Evolutionary conservation across 495 filamentous ascomycete species (phyloP).

Genomic region (Daldinia childiae): DNA sequence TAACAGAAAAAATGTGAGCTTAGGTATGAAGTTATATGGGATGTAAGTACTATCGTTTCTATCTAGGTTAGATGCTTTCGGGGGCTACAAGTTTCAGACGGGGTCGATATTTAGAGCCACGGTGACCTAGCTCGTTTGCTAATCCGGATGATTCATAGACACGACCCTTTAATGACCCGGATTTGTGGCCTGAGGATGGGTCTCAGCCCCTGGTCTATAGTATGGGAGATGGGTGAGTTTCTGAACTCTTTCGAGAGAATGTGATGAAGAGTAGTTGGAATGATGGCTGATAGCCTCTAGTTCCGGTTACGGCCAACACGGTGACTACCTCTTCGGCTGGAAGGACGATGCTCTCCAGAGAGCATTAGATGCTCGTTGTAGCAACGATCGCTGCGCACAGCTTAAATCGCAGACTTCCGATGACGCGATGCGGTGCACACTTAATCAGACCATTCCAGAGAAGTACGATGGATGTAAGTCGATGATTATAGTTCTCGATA

Average conservation of each 20-base stretch:
- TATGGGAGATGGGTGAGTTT: constrained; percentile 54
- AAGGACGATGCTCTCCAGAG: constrained; percentile 53
- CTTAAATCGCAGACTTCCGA: constrained; percentile 51
- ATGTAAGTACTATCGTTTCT: constrained; percentile 30
- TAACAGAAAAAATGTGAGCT: too few relatives aligned
- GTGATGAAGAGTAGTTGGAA: background rate
- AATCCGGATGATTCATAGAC: background rate
- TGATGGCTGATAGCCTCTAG: constrained; percentile 26
- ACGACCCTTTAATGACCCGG: constrained; percentile 49
- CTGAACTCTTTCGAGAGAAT: background rate
- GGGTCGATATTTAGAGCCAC: background rate
- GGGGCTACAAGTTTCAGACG: background rate
- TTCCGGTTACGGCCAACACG: constrained; percentile 56
- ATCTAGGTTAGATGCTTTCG: background rate
- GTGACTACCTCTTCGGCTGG: constrained; percentile 62
- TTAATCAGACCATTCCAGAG: constrained; percentile 52
- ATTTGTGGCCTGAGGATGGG: constrained; percentile 52
- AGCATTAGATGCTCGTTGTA: constrained; percentile 56
- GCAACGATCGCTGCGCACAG: constrained; percentile 46
- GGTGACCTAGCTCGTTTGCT: background rate
- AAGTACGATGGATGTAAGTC: constrained; percentile 55
- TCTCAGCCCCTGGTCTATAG: constrained; percentile 58
- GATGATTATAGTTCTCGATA: background rate
- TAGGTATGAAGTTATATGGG: constrained; percentile 50
- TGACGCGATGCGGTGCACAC: constrained; percentile 52